Base-by-base conservation (phyloP, 2,329 filamentous ascomycete species). In the Ceratocystis diversiconidia region DNA sequence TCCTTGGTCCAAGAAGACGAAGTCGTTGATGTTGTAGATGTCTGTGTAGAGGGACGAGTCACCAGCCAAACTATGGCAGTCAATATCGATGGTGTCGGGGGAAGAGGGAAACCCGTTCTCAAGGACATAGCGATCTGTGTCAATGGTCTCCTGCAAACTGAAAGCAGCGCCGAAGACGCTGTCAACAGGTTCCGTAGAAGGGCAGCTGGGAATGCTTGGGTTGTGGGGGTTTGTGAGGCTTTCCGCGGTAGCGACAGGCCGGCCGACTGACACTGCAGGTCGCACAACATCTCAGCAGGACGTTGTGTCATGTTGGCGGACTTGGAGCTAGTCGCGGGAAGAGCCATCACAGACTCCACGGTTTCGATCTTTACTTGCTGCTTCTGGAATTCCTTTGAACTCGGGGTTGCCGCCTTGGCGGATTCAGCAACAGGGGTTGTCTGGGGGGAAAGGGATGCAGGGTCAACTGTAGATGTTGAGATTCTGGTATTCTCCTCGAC, bases 251-350 rank as follows among this genome's bases (percentile, higher is more conserved):
- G 78, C 70, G 75, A 78, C 76, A 78, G 79, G 77, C 82, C 82
- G 81, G 79, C 84, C 88, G 89, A 92, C 87, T 85, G 94, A 97
- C 94, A 99, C 94, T 88, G 94, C 94, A 95, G 94, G 94, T 96
- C 94, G 76, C 88, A 97, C 94, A 97, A 96, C 92, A 96, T 87
- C 92, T 84, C 94, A 83, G 94, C 94, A 97, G 94, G 92, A 96
- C 95, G 92, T 96, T 96, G 94, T 96, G 92, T 94, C 94, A 85
- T 79, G 83, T 95, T 90, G 85, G 89, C 82, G 79, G 87, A 83
- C 79, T 76, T 72, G 71, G 72, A 71, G 70, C 69, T 71, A 32
- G 44, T 64, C n/a, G 19, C 57, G 28, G 64, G 55, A 17, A 59
- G 48, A 22, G 32, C 46, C 55, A 64, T 66, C 22, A 64, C 63